phyloP scores from a whole-genome alignment of 1,139 yeast species.

The Geotrichum phurueaensis region DNA sequence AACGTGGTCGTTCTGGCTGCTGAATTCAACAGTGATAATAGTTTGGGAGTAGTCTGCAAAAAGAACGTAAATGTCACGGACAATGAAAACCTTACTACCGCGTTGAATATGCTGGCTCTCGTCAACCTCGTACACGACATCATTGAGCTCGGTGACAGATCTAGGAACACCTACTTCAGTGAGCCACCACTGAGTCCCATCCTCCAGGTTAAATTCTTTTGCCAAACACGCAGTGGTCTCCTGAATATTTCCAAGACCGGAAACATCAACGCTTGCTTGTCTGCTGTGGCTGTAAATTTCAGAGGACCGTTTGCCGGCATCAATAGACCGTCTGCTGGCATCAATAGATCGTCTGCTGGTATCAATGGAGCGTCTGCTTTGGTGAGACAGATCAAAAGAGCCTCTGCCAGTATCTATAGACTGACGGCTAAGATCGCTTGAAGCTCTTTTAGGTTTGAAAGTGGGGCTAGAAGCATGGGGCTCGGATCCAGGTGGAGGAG shows the following conservation, averaged over 20 bases:
- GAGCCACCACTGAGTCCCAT: constrained; percentile 58
- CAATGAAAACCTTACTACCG: constrained; percentile 45
- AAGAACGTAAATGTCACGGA: constrained; percentile 66
- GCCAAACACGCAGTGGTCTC: not conserved
- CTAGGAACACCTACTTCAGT: constrained; percentile 53
- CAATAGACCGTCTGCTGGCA: not conserved
- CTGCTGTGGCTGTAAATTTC: not conserved
- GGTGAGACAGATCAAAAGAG: not conserved
- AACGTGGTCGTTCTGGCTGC: constrained; percentile 38
- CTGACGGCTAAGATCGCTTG: not conserved
- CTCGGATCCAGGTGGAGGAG: constrained; percentile 24
- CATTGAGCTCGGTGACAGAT: constrained; percentile 42
- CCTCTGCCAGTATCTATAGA: not conserved
- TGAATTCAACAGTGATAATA: constrained; percentile 48
- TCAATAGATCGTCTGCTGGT: not conserved
- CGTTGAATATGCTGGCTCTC: constrained; percentile 52
- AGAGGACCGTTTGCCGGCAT: not conserved
- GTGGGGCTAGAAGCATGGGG: constrained; percentile 13
- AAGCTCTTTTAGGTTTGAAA: not conserved
- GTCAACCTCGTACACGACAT: constrained; percentile 57
- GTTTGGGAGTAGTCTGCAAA: constrained; percentile 71
- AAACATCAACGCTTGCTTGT: not conserved
- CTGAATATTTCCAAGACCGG: not conserved
- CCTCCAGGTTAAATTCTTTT: constrained; percentile 34
- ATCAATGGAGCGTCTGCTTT: not conserved